Conservation (phyloP, 2,329 filamentous ascomycete genomes). For the Pseudogymnoascus sp. region DNA sequence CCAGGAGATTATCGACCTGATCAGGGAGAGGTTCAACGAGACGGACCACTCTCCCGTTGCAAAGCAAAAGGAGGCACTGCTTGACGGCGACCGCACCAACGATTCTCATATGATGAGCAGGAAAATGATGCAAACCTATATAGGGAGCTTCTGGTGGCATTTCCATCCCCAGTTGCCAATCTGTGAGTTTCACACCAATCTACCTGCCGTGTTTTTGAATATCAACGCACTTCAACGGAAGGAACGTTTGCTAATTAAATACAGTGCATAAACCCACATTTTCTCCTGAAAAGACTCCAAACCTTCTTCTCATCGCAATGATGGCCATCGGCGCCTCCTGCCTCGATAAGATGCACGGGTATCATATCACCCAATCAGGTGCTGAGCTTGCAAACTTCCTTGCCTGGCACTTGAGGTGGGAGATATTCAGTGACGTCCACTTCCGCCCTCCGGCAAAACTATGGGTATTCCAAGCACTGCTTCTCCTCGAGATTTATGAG, state of each 20-base stretch:
- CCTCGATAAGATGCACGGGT: constrained; percentile 72
- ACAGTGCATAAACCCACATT: constrained; percentile 84
- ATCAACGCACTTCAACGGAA: neutral
- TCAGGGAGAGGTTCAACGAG: constrained; percentile 74
- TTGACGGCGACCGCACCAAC: constrained; percentile 67
- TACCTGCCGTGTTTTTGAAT: neutral
- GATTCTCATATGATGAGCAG: constrained; percentile 65
- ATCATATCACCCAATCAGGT: constrained; percentile 65
- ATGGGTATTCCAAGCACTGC: constrained; percentile 88
- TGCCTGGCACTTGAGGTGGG: constrained; percentile 89
- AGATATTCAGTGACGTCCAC: constrained; percentile 85
- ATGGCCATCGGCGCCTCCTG: constrained; percentile 90
- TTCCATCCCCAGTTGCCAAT: constrained; percentile 94
- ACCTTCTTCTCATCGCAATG: constrained; percentile 75
- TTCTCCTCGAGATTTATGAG: constrained; percentile 87
- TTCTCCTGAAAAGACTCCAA: constrained; percentile 76
- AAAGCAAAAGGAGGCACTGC: constrained; percentile 65
- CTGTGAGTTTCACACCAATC: constrained; percentile 23
- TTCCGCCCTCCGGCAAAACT: constrained; percentile 88
- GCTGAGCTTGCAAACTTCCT: constrained; percentile 81
- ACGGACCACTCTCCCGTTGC: constrained; percentile 65
- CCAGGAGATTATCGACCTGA: constrained; percentile 72
- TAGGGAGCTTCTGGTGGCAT: constrained; percentile 87
- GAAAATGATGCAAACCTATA: constrained; percentile 93
- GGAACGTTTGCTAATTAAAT: neutral